These are phyloP conservation scores for Piloderma croceum DNA, from an alignment of 768 basidiomycete species.

Conservation along the genomic window DNA sequence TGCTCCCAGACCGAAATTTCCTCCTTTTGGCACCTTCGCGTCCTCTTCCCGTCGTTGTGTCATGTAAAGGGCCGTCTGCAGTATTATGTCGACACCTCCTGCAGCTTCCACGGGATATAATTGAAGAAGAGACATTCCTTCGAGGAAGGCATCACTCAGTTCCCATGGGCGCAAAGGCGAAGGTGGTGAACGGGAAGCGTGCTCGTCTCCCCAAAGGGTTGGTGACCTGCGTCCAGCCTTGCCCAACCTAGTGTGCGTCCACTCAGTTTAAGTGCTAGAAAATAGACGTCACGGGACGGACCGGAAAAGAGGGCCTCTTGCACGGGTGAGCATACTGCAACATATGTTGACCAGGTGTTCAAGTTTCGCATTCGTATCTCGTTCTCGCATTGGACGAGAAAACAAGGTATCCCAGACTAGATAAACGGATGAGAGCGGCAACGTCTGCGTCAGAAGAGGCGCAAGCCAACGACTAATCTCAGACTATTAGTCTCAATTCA, in stretches of 20 bases:
- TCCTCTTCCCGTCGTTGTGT: conserved; percentile 43
- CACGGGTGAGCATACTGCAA: conserved; percentile 59
- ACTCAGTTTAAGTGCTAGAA: conserved; percentile 3
- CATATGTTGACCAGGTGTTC: conserved; percentile 69
- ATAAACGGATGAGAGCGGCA: conserved; percentile 57
- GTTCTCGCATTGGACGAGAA: conserved; percentile 49
- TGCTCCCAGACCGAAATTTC: conserved; percentile 43
- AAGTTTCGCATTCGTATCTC: conserved; percentile 51
- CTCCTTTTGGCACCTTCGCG: conserved; percentile 24
- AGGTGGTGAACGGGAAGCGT: conserved; percentile 28
- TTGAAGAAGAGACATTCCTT: conserved; percentile 60
- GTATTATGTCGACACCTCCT: conserved; percentile 64
- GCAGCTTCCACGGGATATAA: conserved; percentile 57
- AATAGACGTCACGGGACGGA: conserved; percentile 22
- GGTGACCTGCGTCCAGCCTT: conserved; percentile 38
- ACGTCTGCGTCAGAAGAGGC: conserved; percentile 62
- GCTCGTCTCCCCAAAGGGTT: conserved; percentile 52
- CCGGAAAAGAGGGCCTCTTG: conserved; percentile 50
- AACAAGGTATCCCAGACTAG: conserved; percentile 71
- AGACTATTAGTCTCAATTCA: conserved; percentile 2
- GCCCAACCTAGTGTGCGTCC: conserved; percentile 55
- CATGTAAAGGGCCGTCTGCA: conserved; percentile 66
- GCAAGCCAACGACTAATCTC: conserved; percentile 65
- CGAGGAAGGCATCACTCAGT: conserved; percentile 58
- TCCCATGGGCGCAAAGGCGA: conserved; percentile 46